Base-by-base conservation (phyloP, 306 rosid genomes). In the Lathyrus tuberosus region DNA sequence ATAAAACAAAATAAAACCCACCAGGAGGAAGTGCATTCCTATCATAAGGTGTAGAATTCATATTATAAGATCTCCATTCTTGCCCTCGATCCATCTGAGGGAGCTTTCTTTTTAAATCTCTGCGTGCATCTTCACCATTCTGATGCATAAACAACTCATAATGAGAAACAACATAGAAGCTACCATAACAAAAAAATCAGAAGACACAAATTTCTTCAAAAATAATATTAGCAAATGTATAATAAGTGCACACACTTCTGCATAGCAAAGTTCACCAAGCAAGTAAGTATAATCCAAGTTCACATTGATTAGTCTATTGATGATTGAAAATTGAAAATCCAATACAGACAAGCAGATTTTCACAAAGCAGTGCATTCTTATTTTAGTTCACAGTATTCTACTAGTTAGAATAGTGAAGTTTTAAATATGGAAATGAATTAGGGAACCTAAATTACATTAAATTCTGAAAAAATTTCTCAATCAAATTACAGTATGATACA, bases 21-120 rank as follows among this genome's bases (percentile, higher is more conserved):
- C 98, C 98, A 70, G 86, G 83, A 61, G 98, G 98, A 57, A 86
- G 89, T 74, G 58, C 77, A 78, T 75, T 83, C 65, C 80, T 80
- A 66, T 86, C 91, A 37, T 85, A 83, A 74, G 80, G 47, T 69
- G 75, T 80, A 15, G 70, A 68, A 56, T 73, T 71, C 69, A 48
- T 84, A 58, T 83, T 43, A 62, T 84, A 84, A 67, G 69, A 75
- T n/a, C 78, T 75, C 49, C 51, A 82, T 18, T 84, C 94, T 66
- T 84, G 81, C 80, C 70, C 78, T 49, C 60, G 91, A 79, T 79
- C 84, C 86, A 35, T 89, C 35, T 80, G 77, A 8, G 89, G 63
- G 53, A 78, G 82, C 44, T 88, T 95, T 69, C 96, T 85, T 81
- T 88, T 90, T 66, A 86, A 67, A 74, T 84, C 85, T 79, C 71